Base-by-base conservation (phyloP, 2,329 filamentous ascomycete species). In the Paracoccidioides brasiliensis region DNA sequence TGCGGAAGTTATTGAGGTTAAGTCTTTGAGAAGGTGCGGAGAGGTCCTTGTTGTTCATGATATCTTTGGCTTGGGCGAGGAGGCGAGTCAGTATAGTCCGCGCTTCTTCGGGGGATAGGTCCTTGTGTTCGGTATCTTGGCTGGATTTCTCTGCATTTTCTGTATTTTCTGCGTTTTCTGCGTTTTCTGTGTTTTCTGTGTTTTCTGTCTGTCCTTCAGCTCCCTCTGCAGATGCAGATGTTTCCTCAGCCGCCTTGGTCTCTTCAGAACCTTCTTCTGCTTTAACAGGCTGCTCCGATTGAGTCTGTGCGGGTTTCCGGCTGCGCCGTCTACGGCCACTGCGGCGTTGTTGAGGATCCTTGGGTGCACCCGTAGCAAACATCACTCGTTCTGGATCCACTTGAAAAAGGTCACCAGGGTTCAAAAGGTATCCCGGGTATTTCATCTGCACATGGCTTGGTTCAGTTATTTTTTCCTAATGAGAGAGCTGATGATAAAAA, bases 351-450 rank as follows among this genome's bases (percentile, higher is more conserved):
- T 59, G 55, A 55, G 63, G 67, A 51, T 78, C 71, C 72, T 90
- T 93, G 51, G 81, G 80, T 32, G 80, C 78, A 57, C 93, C 93
- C 0, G 90, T 95, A 38, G 88, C 91, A 65, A 80, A 90, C 71
- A 98, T 79, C 56, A 98, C 93, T 63, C 85, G 83, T 42, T 95
- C 88, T 40, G 87, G 79, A 22, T 96, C 86, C 64, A 98, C 91
- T 69, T 95, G 89, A 78, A 98, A 98, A 83, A 98, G 88, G 70
- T 98, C 93, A 63, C 93, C 93, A 2, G 93, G 94, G 71, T 98
- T 98, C 42, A 98, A 80, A 61, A 90, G 83, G 71, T 98, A 98
- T 55, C 89, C 86, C 7, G 93, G 90, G 67, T 93, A 88, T 60
- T 80, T 78, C 87, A 97, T 95, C 91, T 95, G 63, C 10, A 46